Evolutionary conservation across 805 yeast genomes (phyloP).

Genomic region (Ogataea nitratoaversa): DNA sequence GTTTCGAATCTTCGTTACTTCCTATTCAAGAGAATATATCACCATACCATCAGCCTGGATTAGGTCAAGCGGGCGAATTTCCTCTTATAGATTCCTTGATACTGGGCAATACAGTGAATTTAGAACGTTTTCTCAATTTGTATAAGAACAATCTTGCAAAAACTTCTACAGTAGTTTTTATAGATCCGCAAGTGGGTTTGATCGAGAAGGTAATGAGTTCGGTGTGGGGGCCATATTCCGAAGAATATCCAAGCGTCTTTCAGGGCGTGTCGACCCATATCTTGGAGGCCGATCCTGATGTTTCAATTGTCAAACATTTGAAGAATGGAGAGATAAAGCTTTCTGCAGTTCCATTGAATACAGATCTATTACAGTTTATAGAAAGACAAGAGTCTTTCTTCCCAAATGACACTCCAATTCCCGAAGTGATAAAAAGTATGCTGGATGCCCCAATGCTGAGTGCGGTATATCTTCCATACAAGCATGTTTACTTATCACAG

Average conservation of each 20-base stretch:
- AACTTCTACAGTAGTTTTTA: slow-evolving; percentile 21
- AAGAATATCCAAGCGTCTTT: slow-evolving; percentile 18
- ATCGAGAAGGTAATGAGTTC: slow-evolving; percentile 9
- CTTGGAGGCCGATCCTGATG: slow-evolving; percentile 11
- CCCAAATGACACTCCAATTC: slow-evolving; percentile 13
- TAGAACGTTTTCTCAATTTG: slow-evolving; percentile 2
- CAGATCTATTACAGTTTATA: slow-evolving; percentile 1
- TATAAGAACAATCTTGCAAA: slow-evolving; percentile 10
- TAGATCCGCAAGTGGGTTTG: slow-evolving; percentile 22
- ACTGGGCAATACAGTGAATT: slow-evolving; percentile 6
- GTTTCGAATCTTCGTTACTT: slow-evolving; percentile 4
- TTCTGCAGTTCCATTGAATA: slow-evolving; percentile 13
- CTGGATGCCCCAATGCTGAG: slow-evolving; percentile 12
- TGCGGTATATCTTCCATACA: slow-evolving; percentile 18
- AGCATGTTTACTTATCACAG: slow-evolving; percentile 15
- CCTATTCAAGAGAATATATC: slow-evolving; percentile 3
- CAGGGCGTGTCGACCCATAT: slow-evolving; percentile 20
- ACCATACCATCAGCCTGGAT: neutral
- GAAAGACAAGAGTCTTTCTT: slow-evolving; percentile 8
- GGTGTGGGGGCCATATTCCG: slow-evolving; percentile 4
- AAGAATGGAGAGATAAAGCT: slow-evolving; percentile 20
- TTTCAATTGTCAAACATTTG: slow-evolving; percentile 20
- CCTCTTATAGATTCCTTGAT: slow-evolving; percentile 12
- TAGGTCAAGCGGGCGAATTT: neutral
- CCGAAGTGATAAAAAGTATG: slow-evolving; percentile 10